These are phyloP conservation scores for Grigorovia yakushimaensis DNA, from an alignment of 805 yeast species.

Conservation along the genomic window DNA sequence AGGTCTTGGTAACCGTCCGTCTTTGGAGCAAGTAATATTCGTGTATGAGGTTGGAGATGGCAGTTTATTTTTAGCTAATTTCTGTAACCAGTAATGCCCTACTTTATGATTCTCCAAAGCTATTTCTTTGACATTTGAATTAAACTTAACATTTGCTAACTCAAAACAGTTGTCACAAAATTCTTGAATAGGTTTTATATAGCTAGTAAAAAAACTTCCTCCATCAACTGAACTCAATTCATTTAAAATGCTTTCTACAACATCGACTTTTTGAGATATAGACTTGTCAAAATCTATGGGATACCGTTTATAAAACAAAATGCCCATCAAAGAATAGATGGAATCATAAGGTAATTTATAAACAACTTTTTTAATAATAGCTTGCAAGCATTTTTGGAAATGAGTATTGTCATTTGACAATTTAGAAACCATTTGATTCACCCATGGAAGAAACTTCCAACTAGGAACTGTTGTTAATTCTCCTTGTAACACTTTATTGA, in stretches of 20 bases:
- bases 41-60: conserved; percentile 61
- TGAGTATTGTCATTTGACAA: conserved; percentile 37
- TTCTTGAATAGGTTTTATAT: conserved; percentile 37
- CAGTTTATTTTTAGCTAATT: conserved; percentile 35
- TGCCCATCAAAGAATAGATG: conserved; percentile 50
- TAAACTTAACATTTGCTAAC: conserved; percentile 38
- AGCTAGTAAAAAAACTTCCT: conserved; percentile 18
- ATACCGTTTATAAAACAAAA: conserved; percentile 37
- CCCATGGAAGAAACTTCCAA: conserved; percentile 66
- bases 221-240: conserved; percentile 25
- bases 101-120: conserved; percentile 28
- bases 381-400: conserved; percentile 49
- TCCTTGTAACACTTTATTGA: conserved; percentile 35
- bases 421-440: conserved; percentile 70
- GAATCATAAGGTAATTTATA: conserved; percentile 64
- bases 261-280: conserved; percentile 38
- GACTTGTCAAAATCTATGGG: conserved; percentile 28
- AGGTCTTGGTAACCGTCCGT: conserved; percentile 40
- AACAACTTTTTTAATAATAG: conserved; percentile 39
- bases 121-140: conserved; percentile 13
- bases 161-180: conserved; percentile 43
- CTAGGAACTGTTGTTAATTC: conserved; percentile 40
- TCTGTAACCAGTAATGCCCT: conserved; percentile 50
- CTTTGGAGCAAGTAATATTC: conserved; percentile 32
- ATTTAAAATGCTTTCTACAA: conserved; percentile 42